Percentiles rank a stretch among this genome's conserved stretches.
These are phyloP conservation scores for Xylaria sp. DNA, from an alignment of 2,329 filamentous ascomycete species.

Conservation along the genomic window DNA sequence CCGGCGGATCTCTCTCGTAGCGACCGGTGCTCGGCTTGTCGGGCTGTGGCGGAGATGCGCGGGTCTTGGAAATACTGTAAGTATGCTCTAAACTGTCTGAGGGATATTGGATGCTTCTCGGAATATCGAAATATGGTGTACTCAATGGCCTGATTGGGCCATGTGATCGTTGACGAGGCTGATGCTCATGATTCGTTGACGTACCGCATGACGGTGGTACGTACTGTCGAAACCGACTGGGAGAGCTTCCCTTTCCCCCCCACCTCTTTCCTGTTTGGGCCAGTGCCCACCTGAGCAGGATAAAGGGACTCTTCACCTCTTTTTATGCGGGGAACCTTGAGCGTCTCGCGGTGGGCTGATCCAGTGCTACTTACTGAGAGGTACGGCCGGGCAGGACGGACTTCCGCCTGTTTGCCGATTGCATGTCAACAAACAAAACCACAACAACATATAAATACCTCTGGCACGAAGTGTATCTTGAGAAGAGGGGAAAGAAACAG, in stretches of 20 bases:
- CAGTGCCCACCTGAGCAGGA: constrained; percentile 8
- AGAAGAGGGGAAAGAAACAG: too few species aligned
- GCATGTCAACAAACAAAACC: too few species aligned
- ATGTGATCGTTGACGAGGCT: constrained; percentile 35
- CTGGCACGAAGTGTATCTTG: too few species aligned
- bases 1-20: background rate
- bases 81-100: too few species aligned
- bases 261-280: constrained; percentile 11
- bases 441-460: too few species aligned
- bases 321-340: constrained; percentile 21
- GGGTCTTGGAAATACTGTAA: too few species aligned
- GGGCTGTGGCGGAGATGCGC: too few species aligned
- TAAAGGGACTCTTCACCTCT: background rate
- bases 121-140: constrained; percentile 9
- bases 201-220: constrained; percentile 18
- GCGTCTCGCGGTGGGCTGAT: background rate
- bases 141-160: constrained; percentile 11
- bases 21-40: constrained; percentile 3
- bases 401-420: too few species aligned
- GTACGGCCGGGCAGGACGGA: too few species aligned
- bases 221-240: background rate
- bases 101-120: constrained; percentile 17
- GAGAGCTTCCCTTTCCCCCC: constrained; percentile 22
- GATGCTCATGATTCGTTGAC: constrained; percentile 38
- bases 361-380: background rate